Evolutionary conservation across 176 grass and related monocot species (phyloP).

Genomic region (Tillandsia leiboldiana): DNA sequence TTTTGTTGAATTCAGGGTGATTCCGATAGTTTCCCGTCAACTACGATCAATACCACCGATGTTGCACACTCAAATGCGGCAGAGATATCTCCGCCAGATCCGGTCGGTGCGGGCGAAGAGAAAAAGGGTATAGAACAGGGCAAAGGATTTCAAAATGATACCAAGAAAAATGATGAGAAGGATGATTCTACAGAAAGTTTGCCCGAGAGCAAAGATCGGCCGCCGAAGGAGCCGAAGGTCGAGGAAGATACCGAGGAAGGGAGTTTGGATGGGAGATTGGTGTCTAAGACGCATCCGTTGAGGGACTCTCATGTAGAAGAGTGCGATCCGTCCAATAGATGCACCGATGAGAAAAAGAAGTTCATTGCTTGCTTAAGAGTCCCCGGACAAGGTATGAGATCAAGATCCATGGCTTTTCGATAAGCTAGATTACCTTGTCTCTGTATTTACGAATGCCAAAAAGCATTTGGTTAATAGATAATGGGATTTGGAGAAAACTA

Average conservation of each 20-base stretch:
- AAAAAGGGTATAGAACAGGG: background rate
- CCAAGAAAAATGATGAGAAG: slow-evolving; percentile 21
- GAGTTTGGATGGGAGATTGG: slow-evolving; percentile 9
- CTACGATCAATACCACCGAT: slow-evolving; percentile 6
- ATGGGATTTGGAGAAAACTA: too few species aligned
- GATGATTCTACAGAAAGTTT: slow-evolving; percentile 26
- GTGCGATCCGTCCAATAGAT: slow-evolving; percentile 72
- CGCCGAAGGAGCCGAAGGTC: slow-evolving; percentile 4
- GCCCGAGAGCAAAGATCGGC: slow-evolving; percentile 21
- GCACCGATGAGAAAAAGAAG: slow-evolving; percentile 46
- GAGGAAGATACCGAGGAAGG: slow-evolving; percentile 3
- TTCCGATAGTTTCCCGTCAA: background rate
- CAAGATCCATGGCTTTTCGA: too few species aligned
- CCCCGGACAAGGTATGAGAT: slow-evolving; percentile 61
- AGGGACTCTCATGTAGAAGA: slow-evolving; percentile 31
- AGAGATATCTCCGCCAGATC: slow-evolving; percentile 14
- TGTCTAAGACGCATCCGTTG: background rate
- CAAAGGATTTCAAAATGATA: slow-evolving; percentile 10
- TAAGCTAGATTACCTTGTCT: too few species aligned
- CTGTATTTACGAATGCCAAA: too few species aligned
- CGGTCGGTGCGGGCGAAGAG: slow-evolving; percentile 16
- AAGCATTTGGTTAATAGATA: too few species aligned
- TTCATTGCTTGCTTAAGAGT: slow-evolving; percentile 86
- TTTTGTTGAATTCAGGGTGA: slow-evolving; percentile 24
- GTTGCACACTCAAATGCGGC: slow-evolving; percentile 6